Conservation (phyloP, 768 basidiomycete species). For the Coprinopsis cinerea region DNA sequence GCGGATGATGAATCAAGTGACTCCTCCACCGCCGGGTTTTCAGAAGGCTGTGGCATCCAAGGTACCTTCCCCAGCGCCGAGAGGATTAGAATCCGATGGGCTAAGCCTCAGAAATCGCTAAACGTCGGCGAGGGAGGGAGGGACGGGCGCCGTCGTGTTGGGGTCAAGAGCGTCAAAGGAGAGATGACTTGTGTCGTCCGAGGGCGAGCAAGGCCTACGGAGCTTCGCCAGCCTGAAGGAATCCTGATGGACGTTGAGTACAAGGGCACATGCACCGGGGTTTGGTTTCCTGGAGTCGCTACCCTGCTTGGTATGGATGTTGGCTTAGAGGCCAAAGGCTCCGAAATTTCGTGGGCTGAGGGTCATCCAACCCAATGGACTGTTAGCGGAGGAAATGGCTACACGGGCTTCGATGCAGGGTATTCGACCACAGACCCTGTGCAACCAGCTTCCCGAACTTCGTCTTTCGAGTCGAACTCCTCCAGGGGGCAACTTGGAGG, state of each 20-base stretch:
- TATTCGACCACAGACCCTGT: constrained; percentile 25
- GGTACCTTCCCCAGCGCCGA: constrained; percentile 78
- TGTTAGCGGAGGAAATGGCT: constrained; percentile 58
- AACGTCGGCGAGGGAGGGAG: constrained; percentile 34
- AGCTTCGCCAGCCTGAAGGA: constrained; percentile 40
- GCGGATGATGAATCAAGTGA: constrained; percentile 83
- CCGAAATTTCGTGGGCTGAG: constrained; percentile 62
- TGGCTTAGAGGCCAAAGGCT: constrained; percentile 59
- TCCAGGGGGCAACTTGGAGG: neutral
- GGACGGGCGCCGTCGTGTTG: constrained; percentile 61
- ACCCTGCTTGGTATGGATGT: constrained; percentile 77
- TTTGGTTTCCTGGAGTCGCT: constrained; percentile 82
- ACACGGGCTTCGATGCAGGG: constrained; percentile 65
- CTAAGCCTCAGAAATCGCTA: constrained; percentile 49
- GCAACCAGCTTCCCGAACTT: constrained; percentile 34
- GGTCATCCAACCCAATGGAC: constrained; percentile 50
- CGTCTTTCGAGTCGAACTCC: constrained; percentile 42
- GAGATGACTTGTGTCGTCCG: constrained; percentile 60
- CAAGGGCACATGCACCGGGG: constrained; percentile 64
- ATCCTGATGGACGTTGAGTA: constrained; percentile 63
- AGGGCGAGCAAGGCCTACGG: constrained; percentile 37
- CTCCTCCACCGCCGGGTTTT: constrained; percentile 47
- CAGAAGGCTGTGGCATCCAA: constrained; percentile 63
- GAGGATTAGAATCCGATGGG: constrained; percentile 73
- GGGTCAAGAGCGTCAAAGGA: constrained; percentile 60